Evolutionary conservation across 345 rosid species (phyloP), one percentile per base, ranked within the genome.

Genomic region (Brassica rapa): DNA sequence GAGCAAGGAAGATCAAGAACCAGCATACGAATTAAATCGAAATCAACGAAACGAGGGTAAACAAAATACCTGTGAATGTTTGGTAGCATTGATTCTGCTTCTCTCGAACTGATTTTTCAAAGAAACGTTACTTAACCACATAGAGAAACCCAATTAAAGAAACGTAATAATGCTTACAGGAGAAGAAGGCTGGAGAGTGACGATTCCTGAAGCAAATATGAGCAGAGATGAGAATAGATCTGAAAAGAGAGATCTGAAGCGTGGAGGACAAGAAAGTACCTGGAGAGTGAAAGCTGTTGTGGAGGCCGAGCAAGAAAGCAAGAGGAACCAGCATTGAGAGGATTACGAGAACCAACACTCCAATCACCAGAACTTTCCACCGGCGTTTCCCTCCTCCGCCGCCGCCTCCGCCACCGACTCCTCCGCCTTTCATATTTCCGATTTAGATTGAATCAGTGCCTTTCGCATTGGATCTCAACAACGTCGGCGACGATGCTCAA

Each of bases 311-410:
- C 73, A 95, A 84, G 78, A 95, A 91, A 63, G 88, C 96, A 29
- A 95, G 95, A 64, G 97, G 99, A 77, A 92, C 97, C 55, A 95
- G 89, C 98, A 95, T 92, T 19, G 99, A 95, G 41, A 95, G 93
- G 46, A 95, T 46, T 27, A 95, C 97, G 49, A 95, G 99, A 71
- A 88, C 88, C 65, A 91, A 89, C 2, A 93, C 97, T 19, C 93
- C 95, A 62, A 87, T 77, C 21, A 83, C 96, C 63, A 91, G 85
- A 65, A 86, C 80, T 79, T 88, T 86, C 97, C 97, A 91, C 72
- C 98, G 88, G 74, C 94, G 83, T 63, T 94, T 94, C 56, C 86
- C 93, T 9, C 84, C 82, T 5, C 77, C 76, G 9, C 73, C 73
- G 24, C 77, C 81, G 1, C 84, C 91, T 19, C 79, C 72, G 62